Conservation (phyloP, 2,329 filamentous ascomycete genomes). For the Aureobasidium melanogenum region DNA sequence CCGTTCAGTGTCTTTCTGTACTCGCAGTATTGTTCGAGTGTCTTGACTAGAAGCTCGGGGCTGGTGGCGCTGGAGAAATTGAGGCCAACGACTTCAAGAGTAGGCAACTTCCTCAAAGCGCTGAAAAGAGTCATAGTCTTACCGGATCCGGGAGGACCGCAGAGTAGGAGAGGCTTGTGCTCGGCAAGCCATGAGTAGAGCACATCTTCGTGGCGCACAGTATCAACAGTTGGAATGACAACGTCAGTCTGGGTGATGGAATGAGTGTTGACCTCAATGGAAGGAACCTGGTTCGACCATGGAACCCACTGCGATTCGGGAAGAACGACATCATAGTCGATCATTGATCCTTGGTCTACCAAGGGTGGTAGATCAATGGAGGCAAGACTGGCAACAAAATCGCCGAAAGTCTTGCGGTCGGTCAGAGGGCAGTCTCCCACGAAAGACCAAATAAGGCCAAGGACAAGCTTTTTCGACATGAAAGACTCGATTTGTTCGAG, state of each 20-base stretch:
- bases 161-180: constrained; percentile 92
- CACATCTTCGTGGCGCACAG: constrained; percentile 96
- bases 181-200: constrained; percentile 98
- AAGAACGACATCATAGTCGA: constrained; percentile 87
- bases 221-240: constrained; percentile 95
- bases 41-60: constrained; percentile 95
- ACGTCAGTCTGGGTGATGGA: constrained; percentile 97
- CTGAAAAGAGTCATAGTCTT: constrained; percentile 99
- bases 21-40: constrained; percentile 98
- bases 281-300: constrained; percentile 93
- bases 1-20: constrained; percentile 98
- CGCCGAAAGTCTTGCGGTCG: constrained; percentile 84
- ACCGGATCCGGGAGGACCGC: constrained; percentile 93
- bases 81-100: constrained; percentile 98
- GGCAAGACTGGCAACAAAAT: constrained; percentile 71
- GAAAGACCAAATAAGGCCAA: constrained; percentile 90
- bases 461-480: constrained; percentile 84
- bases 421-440: constrained; percentile 85
- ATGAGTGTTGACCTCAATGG: constrained; percentile 94
- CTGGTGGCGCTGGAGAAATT: constrained; percentile 99
- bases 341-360: constrained; percentile 61
- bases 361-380: constrained; percentile 69
- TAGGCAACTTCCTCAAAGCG: constrained; percentile 88
- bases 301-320: constrained; percentile 82
- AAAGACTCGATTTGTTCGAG: constrained; percentile 83